Evolutionary conservation across 2,329 filamentous ascomycete species (phyloP).

Genomic region (Colletotrichum navitas): DNA sequence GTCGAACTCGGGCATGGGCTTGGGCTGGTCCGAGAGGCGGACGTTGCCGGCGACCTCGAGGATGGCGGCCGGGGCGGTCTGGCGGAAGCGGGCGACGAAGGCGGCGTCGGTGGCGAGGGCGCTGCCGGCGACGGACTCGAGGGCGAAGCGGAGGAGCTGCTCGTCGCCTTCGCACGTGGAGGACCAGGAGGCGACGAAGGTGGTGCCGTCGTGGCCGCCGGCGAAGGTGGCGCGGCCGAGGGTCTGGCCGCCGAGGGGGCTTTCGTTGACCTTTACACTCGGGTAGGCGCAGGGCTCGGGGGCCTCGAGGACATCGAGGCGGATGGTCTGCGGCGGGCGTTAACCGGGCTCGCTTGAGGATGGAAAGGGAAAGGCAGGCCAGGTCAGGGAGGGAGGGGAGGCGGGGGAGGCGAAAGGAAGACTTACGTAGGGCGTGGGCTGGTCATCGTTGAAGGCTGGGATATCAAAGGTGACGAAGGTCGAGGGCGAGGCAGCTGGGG

Average conservation of each 20-base stretch:
- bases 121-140: slow-evolving; percentile 58
- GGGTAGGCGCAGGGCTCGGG: slow-evolving; percentile 60
- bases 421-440: slow-evolving; percentile 31
- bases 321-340: slow-evolving; percentile 50
- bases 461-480: slow-evolving; percentile 42
- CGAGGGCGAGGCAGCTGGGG: slow-evolving; percentile 29
- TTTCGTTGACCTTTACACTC: slow-evolving; percentile 62
- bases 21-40: slow-evolving; percentile 44
- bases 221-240: slow-evolving; percentile 55
- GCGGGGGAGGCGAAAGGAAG: neutral
- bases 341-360: neutral
- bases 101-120: slow-evolving; percentile 52
- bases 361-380: too few relatives aligned
- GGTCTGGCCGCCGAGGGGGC: slow-evolving; percentile 56
- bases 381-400: fast-evolving
- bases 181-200: slow-evolving; percentile 60
- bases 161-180: slow-evolving; percentile 60
- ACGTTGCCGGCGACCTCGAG: slow-evolving; percentile 55
- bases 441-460: slow-evolving; percentile 32
- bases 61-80: slow-evolving; percentile 58
- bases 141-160: slow-evolving; percentile 59
- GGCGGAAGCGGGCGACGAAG: slow-evolving; percentile 61
- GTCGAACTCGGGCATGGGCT: slow-evolving; percentile 32
- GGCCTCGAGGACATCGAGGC: slow-evolving; percentile 60
- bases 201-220: slow-evolving; percentile 49